Percentiles rank a stretch among this genome's conserved stretches.
These are phyloP conservation scores for Podosphaera fusca DNA, from an alignment of 2,329 filamentous ascomycete genomes.

Conservation along the genomic window DNA sequence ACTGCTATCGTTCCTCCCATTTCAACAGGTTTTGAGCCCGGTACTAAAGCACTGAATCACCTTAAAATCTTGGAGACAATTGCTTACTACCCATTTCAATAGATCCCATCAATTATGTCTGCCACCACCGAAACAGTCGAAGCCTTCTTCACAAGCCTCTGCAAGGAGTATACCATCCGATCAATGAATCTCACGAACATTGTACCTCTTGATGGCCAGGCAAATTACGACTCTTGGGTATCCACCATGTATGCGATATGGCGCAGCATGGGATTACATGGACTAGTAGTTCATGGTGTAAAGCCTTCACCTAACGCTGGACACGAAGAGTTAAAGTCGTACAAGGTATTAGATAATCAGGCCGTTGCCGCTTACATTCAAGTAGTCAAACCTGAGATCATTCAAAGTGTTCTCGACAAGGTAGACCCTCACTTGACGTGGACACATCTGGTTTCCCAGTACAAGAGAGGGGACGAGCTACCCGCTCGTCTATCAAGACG, in stretches of 20 bases:
- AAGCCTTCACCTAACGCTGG: not conserved
- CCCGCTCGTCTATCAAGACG: no score
- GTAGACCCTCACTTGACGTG: not conserved
- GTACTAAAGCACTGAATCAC: no score
- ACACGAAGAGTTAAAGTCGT: not conserved
- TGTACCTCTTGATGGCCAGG: not conserved
- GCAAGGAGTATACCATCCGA: not conserved
- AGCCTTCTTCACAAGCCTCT: not conserved
- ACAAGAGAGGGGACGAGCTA: no score
- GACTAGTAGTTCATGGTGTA: not conserved
- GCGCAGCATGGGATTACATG: not conserved
- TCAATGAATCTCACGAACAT: not conserved
- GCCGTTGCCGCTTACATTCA: not conserved
- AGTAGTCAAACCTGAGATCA: not conserved
- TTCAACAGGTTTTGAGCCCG: no score
- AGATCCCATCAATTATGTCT: no score
- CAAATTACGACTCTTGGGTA: not conserved
- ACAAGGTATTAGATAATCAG: not conserved
- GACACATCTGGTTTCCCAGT: not conserved
- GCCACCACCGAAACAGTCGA: no score
- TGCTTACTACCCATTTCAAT: no score
- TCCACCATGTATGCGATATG: not conserved
- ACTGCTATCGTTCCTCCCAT: no score
- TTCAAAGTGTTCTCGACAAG: not conserved
- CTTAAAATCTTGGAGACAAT: no score